Base-by-base conservation (phyloP, 352 stramenopile genomes). In the Phytophthora niederhauseri region DNA sequence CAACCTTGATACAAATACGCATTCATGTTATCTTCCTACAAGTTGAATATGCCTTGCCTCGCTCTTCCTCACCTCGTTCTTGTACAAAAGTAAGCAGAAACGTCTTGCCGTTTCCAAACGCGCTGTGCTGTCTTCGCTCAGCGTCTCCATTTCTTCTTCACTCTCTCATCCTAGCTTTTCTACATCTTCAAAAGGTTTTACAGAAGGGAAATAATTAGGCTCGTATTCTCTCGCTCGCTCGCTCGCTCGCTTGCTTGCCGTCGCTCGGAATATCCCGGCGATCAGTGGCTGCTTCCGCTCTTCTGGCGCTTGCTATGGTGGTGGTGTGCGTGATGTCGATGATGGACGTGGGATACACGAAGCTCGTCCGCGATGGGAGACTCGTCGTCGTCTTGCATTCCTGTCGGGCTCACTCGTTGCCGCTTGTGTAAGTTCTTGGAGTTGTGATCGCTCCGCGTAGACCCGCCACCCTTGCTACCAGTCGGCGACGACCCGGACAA, bases 271-370 rank as follows among this genome's bases (percentile, higher is more conserved):
- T 38, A 36, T 50, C 15, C 43, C 26, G 12, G 38, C 22, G 31
- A 61, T 73, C 51, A 74, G 64, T 71, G 64, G 28, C 31, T 70
- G 43, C 41, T 66, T 36, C 72, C 43, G 57, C 38, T 81, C 68
- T 85, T 85, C 53, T 81, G 80, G 51, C 80, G 80, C 66, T 88
- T 88, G 48, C 59, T 82, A 62, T 76, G 70, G 51, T 75, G 77
- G 9, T 73, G 61, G 48, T 52, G 41, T 48, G 72, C 57, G 36
- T 72, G 75, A 41, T 76, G 72, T 70, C 80, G 76, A 31, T 75
- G 70, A 51, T 80, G 68, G 31, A 68, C 60, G 30, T 74, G 68
- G 24, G 72, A 61, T 19, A 72, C 52, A 68, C 57, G 61, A 64
- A 77, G 58, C 50, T 85, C 72, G 48, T 85, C 77, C 15, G 73